These are phyloP conservation scores for Volvox africanus DNA, from an alignment of 139 green algal species.

Conservation along the genomic window DNA sequence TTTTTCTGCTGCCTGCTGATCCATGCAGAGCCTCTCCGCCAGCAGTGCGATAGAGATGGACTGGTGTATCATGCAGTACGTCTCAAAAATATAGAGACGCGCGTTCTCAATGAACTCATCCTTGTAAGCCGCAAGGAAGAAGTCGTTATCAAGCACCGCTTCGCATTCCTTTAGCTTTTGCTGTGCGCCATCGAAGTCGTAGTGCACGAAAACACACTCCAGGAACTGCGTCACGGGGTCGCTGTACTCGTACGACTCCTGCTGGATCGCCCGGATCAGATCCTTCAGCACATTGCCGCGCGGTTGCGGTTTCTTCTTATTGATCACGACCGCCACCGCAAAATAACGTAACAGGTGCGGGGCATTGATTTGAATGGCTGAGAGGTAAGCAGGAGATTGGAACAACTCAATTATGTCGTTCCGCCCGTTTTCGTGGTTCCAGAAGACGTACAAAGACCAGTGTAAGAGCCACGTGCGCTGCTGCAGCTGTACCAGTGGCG, in stretches of 20 bases:
- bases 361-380: slow-evolving; percentile 81
- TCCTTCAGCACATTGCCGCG: slow-evolving; percentile 90
- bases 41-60: slow-evolving; percentile 93
- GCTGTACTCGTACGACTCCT: slow-evolving; percentile 76
- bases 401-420: slow-evolving; percentile 97
- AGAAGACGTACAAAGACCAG: slow-evolving; percentile 98
- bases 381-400: slow-evolving; percentile 89
- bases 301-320: slow-evolving; percentile 84
- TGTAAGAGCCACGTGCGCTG: slow-evolving; percentile 99
- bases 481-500: slow-evolving; percentile 91
- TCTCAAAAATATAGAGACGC: slow-evolving; percentile 98
- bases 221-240: slow-evolving; percentile 92
- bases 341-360: slow-evolving; percentile 97
- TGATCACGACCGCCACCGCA: slow-evolving; percentile 91
- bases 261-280: slow-evolving; percentile 82
- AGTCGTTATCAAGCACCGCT: slow-evolving; percentile 93
- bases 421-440: slow-evolving; percentile 97
- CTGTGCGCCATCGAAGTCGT: slow-evolving; percentile 98
- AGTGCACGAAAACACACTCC: slow-evolving; percentile 92
- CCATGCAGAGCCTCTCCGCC: slow-evolving; percentile 90
- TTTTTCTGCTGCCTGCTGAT: slow-evolving; percentile 87
- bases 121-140: slow-evolving; percentile 91
- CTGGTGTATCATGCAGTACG: slow-evolving; percentile 89
- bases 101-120: slow-evolving; percentile 97
- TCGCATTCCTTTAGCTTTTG: slow-evolving; percentile 92